Base-by-base conservation (phyloP, 2,329 filamentous ascomycete species). In the Blastomyces gilchristii region DNA sequence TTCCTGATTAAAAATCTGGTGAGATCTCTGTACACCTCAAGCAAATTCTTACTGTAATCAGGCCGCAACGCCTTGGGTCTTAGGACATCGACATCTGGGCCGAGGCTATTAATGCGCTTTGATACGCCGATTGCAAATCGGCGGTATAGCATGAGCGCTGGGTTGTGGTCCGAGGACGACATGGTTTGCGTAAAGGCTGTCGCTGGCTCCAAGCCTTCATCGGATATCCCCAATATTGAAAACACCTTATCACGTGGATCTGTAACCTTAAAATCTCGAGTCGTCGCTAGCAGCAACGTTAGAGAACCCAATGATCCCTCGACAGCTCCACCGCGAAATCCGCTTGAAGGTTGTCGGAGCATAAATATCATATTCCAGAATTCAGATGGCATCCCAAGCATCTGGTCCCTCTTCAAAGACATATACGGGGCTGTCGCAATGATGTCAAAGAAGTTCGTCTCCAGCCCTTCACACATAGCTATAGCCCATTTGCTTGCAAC, bases 401-500 rank as follows among this genome's bases (percentile, higher is more conserved):
- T 43, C 18, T 22, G 59, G 25, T 54, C 59, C 22, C 59, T 25
- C 28, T 39, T 52, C 47, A 53, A 9, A n/a, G 7, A 31, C 11
- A 61, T 47, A 53, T 52, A 54, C 2, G 47, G 14, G 34, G 47
- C 31, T 28, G 45, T 41, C 22, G 57, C 39, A 53, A 63, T 28
- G 18, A 63, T 31, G n/a, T 63, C 62, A 57, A 63, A 58, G 56
- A 63, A 63, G 37, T 60, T 60, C 41, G 53, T 63, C n/a, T 63
- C 62, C n/a, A 63, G 22, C 31, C 43, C 62, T 31, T 53, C 62
- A 50, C 62, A 63, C 45, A 39, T 63, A 7, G 62, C 62, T 25
- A 53, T 63, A 39, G 52, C 60, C 64, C n/a, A 68, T 63, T 16
- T 64, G 65, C 50, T 68, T 63, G 50, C 68, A 64, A 25, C 62